phyloP scores from a whole-genome alignment of 305 asterid genomes.

The Fraxinus floribunda region DNA sequence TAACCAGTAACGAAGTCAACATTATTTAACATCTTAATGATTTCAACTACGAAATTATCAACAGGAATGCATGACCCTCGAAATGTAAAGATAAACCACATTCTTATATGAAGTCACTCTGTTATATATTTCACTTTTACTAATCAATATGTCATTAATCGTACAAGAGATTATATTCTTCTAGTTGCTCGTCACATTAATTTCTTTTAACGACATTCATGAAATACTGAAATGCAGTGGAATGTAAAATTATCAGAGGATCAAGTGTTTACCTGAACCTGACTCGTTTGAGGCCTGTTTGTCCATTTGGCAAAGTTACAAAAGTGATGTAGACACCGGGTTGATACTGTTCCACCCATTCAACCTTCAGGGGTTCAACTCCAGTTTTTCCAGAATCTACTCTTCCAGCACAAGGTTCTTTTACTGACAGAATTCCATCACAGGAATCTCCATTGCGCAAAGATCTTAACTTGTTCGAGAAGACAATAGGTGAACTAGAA shows the following conservation, averaged over 20 bases:
- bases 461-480: constrained; percentile 33
- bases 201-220: not conserved
- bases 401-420: constrained; percentile 21
- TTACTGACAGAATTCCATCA: constrained; percentile 21
- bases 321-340: constrained; percentile 46
- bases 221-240: not conserved
- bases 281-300: constrained; percentile 40
- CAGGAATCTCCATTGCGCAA: constrained; percentile 21
- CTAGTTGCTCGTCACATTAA: not conserved
- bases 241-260: not conserved
- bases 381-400: constrained; percentile 22
- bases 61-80: not conserved
- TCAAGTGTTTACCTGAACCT: constrained; percentile 42
- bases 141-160: not conserved
- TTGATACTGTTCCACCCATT: constrained; percentile 46
- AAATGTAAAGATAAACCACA: not conserved
- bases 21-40: not conserved
- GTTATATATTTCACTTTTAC: not conserved
- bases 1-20: not conserved
- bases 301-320: constrained; percentile 30
- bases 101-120: not conserved
- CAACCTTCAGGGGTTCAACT: constrained; percentile 26
- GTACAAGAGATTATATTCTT: not conserved
- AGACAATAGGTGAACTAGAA: constrained; percentile 37
- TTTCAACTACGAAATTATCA: not conserved